phyloP scores from a whole-genome alignment of 768 basidiomycete species.

The Holtermannia corniformis region DNA sequence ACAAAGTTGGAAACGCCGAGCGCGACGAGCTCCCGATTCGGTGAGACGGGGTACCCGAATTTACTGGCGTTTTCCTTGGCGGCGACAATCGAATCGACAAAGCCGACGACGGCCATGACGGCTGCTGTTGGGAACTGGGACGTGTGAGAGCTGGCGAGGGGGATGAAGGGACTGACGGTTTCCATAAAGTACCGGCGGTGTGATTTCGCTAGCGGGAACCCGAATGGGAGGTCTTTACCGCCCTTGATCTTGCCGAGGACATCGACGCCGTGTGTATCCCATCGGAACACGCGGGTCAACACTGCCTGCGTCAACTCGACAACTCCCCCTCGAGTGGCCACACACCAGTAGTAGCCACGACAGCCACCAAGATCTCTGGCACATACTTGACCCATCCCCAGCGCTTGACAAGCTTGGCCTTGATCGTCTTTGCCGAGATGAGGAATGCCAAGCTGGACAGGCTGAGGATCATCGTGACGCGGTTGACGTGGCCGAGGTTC shows the following conservation, averaged over 20 bases:
- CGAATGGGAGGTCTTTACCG: conserved; percentile 50
- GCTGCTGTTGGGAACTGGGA: conserved; percentile 40
- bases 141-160: background rate
- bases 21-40: conserved; percentile 92
- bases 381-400: conserved; percentile 58
- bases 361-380: conserved; percentile 83
- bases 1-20: conserved; percentile 70
- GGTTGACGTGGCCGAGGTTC: conserved; percentile 47
- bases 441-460: conserved; percentile 60
- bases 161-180: conserved; percentile 48
- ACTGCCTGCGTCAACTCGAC: conserved; percentile 44
- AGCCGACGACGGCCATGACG: conserved; percentile 80
- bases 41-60: conserved; percentile 79
- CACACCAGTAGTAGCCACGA: conserved; percentile 71
- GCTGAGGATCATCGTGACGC: conserved; percentile 62
- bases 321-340: conserved; percentile 2
- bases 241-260: conserved; percentile 70
- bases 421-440: conserved; percentile 50
- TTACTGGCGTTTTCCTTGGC: conserved; percentile 83
- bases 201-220: conserved; percentile 57
- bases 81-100: conserved; percentile 87
- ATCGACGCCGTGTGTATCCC: conserved; percentile 69
- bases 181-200: conserved; percentile 58
- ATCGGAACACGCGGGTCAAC: conserved; percentile 57
- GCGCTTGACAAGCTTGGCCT: conserved; percentile 47